A percentile compares a stretch with the other conserved stretches of the same genome.
phyloP scores from a whole-genome alignment of 2,329 filamentous ascomycete genomes.

The Fusarium subglutinans region DNA sequence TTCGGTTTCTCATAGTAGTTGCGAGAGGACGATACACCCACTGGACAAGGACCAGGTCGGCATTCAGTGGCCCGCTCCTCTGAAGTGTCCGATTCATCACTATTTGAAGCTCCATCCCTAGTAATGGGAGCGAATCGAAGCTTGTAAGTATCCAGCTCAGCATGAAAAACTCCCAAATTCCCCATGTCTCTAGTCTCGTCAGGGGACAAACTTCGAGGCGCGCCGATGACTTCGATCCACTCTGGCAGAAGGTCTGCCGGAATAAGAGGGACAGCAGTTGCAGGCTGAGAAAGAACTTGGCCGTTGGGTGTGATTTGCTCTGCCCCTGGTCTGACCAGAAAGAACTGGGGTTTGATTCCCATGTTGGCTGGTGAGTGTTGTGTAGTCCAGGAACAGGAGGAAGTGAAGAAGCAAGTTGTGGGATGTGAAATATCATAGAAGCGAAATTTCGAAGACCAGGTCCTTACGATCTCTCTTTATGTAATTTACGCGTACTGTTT shows the following conservation, averaged over 20 bases:
- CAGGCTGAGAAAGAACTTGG: slow-evolving; percentile 39
- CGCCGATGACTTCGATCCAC: slow-evolving; percentile 54
- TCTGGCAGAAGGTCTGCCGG: slow-evolving; percentile 61
- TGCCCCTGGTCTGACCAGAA: slow-evolving; percentile 53
- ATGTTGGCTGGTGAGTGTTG: slow-evolving; percentile 11
- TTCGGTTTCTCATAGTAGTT: background rate
- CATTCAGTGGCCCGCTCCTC: background rate
- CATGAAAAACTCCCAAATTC: slow-evolving; percentile 49
- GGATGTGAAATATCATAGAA: background rate
- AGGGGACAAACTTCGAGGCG: slow-evolving; percentile 53
- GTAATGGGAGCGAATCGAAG: slow-evolving; percentile 22
- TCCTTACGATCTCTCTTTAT: background rate
- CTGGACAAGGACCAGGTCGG: background rate
- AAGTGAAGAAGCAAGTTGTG: background rate
- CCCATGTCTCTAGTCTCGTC: slow-evolving; percentile 52
- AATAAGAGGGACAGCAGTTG: slow-evolving; percentile 62
- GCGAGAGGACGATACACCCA: background rate
- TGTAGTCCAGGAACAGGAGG: background rate
- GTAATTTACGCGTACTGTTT: background rate
- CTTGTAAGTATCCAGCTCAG: slow-evolving; percentile 29
- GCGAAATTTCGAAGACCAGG: background rate
- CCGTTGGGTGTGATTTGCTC: slow-evolving; percentile 37
- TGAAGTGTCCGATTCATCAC: slow-evolving; percentile 2
- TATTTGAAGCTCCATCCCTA: background rate
- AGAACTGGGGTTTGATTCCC: slow-evolving; percentile 46